Base-by-base conservation (phyloP, 768 basidiomycete genomes). In the Coprinopsis strossmayeri region DNA sequence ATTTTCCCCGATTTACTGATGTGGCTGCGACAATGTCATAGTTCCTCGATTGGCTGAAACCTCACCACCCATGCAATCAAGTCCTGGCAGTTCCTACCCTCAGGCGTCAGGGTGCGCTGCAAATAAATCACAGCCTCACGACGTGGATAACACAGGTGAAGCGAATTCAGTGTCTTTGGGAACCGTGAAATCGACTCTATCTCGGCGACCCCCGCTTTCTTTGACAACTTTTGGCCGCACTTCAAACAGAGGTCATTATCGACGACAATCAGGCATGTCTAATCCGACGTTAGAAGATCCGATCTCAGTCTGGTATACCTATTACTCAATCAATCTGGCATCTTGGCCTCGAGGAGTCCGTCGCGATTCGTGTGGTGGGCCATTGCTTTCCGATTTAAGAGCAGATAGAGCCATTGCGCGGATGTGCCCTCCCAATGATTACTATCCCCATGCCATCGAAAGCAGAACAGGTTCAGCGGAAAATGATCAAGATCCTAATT, bases 341-440 rank as follows among this genome's bases (percentile, higher is more conserved):
- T 74, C 72, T 0, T 76, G 73, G 63, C 74, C 74, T 7, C 70
- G 69, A 47, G 74, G 74, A 45, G 72, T 76, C 49, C 66, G 74
- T 44, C 66, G 64, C 24, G 69, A 70, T 53, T 47, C 59, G 10
- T 60, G 62, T 48, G 65, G 66, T 12, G 61, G 59, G 18, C 74
- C 74, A 0, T 56, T 58, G 54, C 60, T 72, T 34, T 57, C 64
- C 4, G 74, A 76, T 55, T 67, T 76, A 57, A 68, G 63, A 45
- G 74, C 74, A 1, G 74, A 71, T 56, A 68, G 74, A 26, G 67
- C 59, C n/a, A 68, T 76, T 15, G 74, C 74, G 5, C 71, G 71
- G n/a, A 70, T 76, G 23, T 67, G 73, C 32, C 74, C 74, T 1
- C 50, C 63, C 11, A 60, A 67, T 24, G 58, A 64, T 46, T 54